Evolutionary conservation across 805 yeast genomes (phyloP).

Genomic region (Teunomyces aglyptinius): DNA sequence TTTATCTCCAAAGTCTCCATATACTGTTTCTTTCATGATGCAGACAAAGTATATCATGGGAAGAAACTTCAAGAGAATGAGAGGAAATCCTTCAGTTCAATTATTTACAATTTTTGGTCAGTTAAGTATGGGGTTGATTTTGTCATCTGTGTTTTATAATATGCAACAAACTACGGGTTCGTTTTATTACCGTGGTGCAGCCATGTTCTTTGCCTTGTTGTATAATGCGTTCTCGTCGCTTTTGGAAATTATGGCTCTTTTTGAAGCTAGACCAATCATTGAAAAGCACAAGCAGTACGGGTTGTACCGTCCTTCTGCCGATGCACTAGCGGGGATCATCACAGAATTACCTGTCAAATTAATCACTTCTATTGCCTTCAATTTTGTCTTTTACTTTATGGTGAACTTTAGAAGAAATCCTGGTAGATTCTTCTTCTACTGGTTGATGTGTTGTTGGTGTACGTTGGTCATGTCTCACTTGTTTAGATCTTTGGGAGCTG

Average conservation of each 20-base stretch:
- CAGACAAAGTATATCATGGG: conserved; percentile 47
- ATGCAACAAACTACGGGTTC: conserved; percentile 42
- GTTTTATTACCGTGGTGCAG: conserved; percentile 57
- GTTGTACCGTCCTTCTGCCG: conserved; percentile 60
- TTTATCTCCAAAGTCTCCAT: conserved; percentile 47
- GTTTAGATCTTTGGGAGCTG: conserved; percentile 40
- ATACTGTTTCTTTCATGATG: conserved; percentile 49
- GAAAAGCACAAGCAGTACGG: conserved; percentile 60
- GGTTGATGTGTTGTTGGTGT: conserved; percentile 40
- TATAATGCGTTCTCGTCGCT: conserved; percentile 62
- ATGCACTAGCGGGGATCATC: conserved; percentile 60
- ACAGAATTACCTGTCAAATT: conserved; percentile 57
- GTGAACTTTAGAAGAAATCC: conserved; percentile 50
- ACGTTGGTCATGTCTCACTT: conserved; percentile 56
- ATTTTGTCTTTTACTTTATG: conserved; percentile 51
- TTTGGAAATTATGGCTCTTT: conserved; percentile 54
- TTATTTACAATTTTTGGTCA: conserved; percentile 44
- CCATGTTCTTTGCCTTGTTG: conserved; percentile 64
- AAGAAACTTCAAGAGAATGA: conserved; percentile 49
- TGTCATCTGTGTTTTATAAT: conserved; percentile 60
- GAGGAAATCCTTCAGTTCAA: conserved; percentile 50
- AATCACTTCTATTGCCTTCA: conserved; percentile 44
- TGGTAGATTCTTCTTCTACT: conserved; percentile 55
- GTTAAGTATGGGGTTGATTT: conserved; percentile 51
- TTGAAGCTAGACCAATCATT: conserved; percentile 55